These are phyloP conservation scores for Phytophthora palmivora DNA, from an alignment of 352 stramenopile species.

Conservation along the genomic window DNA sequence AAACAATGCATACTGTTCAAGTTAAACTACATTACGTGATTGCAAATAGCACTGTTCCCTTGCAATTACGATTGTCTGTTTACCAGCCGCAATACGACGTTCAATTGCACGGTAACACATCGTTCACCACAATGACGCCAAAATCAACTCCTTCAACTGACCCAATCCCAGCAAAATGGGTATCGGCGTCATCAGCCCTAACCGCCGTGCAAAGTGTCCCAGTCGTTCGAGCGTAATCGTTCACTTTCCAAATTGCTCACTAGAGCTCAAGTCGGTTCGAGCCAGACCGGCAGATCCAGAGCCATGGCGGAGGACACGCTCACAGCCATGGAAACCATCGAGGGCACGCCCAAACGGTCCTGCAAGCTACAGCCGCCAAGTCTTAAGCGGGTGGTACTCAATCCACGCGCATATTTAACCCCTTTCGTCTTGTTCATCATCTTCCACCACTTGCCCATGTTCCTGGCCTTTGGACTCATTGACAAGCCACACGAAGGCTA, in stretches of 20 bases:
- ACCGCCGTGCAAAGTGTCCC: background rate
- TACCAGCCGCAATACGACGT: no score
- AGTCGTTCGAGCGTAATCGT: slow-evolving; percentile 10
- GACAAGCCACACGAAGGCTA: slow-evolving; percentile 45
- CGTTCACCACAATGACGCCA: no score
- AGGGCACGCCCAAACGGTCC: slow-evolving; percentile 22
- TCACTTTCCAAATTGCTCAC: slow-evolving; percentile 14
- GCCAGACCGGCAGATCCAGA: background rate
- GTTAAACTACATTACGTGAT: no score
- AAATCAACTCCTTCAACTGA: no score
- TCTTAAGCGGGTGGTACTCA: slow-evolving; percentile 80
- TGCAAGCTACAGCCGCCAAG: slow-evolving; percentile 34
- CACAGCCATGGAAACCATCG: slow-evolving; percentile 34
- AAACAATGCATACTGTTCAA: no score
- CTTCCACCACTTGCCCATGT: slow-evolving; percentile 72
- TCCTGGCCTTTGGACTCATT: slow-evolving; percentile 60
- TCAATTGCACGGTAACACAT: no score
- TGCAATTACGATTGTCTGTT: no score
- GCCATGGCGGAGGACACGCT: slow-evolving; percentile 28
- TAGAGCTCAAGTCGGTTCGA: slow-evolving; percentile 11
- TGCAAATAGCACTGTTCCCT: no score
- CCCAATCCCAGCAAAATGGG: background rate
- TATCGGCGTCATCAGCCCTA: background rate
- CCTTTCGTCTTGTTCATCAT: slow-evolving; percentile 63
- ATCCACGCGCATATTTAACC: slow-evolving; percentile 75